phyloP scores from a whole-genome alignment of 768 basidiomycete species.

The Trametes villosa region DNA sequence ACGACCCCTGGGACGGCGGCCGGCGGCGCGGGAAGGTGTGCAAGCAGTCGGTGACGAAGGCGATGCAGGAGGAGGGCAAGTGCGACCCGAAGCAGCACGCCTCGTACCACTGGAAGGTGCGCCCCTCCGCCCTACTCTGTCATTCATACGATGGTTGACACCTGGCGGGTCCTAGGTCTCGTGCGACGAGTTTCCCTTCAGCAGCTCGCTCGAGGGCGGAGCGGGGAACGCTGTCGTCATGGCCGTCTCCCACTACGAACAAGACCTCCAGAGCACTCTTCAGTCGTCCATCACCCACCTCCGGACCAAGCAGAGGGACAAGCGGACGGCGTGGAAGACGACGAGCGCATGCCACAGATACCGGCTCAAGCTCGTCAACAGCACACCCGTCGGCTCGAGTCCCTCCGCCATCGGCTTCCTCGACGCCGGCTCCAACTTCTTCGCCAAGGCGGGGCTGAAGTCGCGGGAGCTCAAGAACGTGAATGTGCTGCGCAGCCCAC shows the following conservation, averaged over 20 bases:
- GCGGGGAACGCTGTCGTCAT: neutral
- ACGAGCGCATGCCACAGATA: slow-evolving; percentile 5
- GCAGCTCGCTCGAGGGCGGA: slow-evolving; percentile 4
- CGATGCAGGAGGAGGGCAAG: neutral
- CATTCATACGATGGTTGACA: no score
- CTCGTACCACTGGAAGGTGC: slow-evolving; percentile 6
- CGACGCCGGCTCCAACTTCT: slow-evolving; percentile 6
- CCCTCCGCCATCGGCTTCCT: neutral
- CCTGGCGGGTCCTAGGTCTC: neutral
- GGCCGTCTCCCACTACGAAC: slow-evolving; percentile 5
- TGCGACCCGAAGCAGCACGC: slow-evolving; percentile 8
- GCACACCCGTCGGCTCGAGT: neutral
- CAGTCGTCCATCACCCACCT: slow-evolving; percentile 3
- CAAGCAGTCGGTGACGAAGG: neutral
- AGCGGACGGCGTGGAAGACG: neutral
- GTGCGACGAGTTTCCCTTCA: slow-evolving; percentile 18
- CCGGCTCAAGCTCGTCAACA: neutral
- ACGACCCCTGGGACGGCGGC: slow-evolving; percentile 5
- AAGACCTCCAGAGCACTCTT: slow-evolving; percentile 2
- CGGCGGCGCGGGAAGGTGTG: neutral
- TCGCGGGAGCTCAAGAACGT: neutral
- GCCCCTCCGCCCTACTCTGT: neutral
- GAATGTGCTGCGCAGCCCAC: neutral
- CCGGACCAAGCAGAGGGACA: neutral
- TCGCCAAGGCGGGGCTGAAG: neutral